Percentiles rank a stretch among this genome's conserved stretches.
phyloP scores from a whole-genome alignment of 2,329 filamentous ascomycete species.

The Diaporthe sp. region DNA sequence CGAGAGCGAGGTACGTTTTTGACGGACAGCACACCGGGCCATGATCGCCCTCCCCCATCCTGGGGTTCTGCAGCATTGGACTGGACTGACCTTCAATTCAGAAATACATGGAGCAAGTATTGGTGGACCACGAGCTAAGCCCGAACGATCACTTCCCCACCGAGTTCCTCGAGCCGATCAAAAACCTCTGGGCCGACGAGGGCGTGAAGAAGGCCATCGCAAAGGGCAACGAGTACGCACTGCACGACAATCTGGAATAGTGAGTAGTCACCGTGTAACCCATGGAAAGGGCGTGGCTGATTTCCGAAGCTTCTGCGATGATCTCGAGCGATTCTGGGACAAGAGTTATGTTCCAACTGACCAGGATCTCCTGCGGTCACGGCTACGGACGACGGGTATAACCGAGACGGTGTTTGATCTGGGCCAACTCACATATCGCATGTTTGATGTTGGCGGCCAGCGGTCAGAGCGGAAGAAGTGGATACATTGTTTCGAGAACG shows the following conservation, averaged over 20 bases:
- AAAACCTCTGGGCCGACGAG: conserved; percentile 83
- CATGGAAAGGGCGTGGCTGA: background rate
- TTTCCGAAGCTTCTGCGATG: conserved; percentile 80
- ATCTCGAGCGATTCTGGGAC: conserved; percentile 80
- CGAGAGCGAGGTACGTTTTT: conserved; percentile 78
- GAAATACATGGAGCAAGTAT: conserved; percentile 83
- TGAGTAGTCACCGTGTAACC: conserved; percentile 61
- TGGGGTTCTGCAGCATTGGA: conserved; percentile 10
- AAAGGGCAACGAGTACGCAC: conserved; percentile 95
- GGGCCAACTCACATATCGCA: conserved; percentile 91
- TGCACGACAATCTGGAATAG: conserved; percentile 97
- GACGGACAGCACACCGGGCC: background rate
- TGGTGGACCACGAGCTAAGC: conserved; percentile 84
- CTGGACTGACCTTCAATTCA: conserved; percentile 51
- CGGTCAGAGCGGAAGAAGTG: conserved; percentile 96
- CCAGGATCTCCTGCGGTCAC: conserved; percentile 92
- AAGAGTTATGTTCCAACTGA: conserved; percentile 89
- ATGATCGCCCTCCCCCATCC: background rate
- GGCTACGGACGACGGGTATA: conserved; percentile 93
- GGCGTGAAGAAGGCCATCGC: conserved; percentile 90
- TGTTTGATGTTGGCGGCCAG: conserved; percentile 96
- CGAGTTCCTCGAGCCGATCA: conserved; percentile 85
- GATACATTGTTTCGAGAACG: conserved; percentile 97
- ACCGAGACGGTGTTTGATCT: conserved; percentile 95
- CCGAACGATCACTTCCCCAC: conserved; percentile 83